phyloP scores from a whole-genome alignment of 2,329 filamentous ascomycete species.

The Apiospora saccharicola region DNA sequence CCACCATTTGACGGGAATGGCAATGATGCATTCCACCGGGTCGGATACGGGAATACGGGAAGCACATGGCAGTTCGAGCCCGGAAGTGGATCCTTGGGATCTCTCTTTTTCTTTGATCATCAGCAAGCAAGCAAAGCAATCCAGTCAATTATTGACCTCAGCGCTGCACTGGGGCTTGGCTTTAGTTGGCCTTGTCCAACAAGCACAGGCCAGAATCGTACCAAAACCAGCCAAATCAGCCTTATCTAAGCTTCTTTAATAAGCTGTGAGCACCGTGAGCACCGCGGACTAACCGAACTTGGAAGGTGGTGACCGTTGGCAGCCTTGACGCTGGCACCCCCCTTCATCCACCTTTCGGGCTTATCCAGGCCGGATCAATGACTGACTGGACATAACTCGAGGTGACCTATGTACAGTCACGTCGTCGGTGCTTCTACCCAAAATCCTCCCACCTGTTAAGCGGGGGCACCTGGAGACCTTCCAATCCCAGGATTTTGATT shows the following conservation, averaged over 20 bases:
- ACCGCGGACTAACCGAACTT: background rate
- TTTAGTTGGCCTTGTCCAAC: background rate
- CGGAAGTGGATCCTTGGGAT: background rate
- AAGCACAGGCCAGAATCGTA: no score
- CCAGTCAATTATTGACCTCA: background rate
- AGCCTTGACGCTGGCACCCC: slow-evolving; percentile 10
- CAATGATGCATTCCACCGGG: slow-evolving; percentile 15
- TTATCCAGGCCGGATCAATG: slow-evolving; percentile 16
- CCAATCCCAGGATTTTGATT: background rate
- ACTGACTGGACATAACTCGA: slow-evolving; percentile 21
- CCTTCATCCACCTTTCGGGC: slow-evolving; percentile 18
- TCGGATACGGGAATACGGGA: slow-evolving; percentile 16
- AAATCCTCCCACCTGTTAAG: background rate
- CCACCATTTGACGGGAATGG: slow-evolving; percentile 17
- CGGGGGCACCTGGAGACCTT: background rate
- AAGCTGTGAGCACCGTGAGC: background rate
- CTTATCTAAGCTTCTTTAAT: background rate
- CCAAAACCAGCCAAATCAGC: background rate
- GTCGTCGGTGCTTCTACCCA: slow-evolving; percentile 8
- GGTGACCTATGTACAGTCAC: slow-evolving; percentile 13
- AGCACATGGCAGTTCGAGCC: slow-evolving; percentile 6
- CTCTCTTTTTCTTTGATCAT: background rate
- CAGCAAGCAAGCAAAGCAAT: background rate
- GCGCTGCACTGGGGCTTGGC: background rate
- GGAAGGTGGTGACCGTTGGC: slow-evolving; percentile 15